phyloP scores from a whole-genome alignment of 768 basidiomycete species.

The Russula sp. region DNA sequence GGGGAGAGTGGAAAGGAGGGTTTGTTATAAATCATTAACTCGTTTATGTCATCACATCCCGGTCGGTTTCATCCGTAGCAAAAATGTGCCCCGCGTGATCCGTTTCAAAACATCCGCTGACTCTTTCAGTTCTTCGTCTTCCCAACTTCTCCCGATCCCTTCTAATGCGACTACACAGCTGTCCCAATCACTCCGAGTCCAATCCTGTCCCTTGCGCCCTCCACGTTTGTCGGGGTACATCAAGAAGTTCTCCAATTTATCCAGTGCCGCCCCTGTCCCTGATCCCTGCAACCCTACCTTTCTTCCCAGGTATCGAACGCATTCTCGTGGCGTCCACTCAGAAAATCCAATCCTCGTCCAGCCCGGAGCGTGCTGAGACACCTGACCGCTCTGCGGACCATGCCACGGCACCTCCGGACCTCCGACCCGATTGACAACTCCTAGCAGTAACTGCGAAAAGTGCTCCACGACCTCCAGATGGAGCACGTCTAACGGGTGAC shows the following conservation, averaged over 20 bases:
- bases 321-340: constrained; percentile 50
- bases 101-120: constrained; percentile 44
- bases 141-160: constrained; percentile 46
- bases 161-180: constrained; percentile 43
- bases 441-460: constrained; percentile 55
- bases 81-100: constrained; percentile 47
- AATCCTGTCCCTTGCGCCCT: constrained; percentile 66
- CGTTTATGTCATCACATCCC: constrained; percentile 26
- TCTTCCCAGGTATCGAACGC: constrained; percentile 52
- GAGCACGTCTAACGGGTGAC: constrained; percentile 57
- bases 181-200: constrained; percentile 65
- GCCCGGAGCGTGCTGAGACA: constrained; percentile 54
- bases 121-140: constrained; percentile 45
- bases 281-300: constrained; percentile 26
- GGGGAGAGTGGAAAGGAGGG: constrained; percentile 21
- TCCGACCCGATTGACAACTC: constrained; percentile 51
- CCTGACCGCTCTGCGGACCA: constrained; percentile 29
- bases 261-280: not conserved
- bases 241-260: constrained; percentile 22
- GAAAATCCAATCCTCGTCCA: constrained; percentile 39
- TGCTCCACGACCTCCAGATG: constrained; percentile 66
- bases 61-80: constrained; percentile 39
- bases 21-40: not conserved
- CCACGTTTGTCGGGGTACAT: constrained; percentile 47
- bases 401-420: constrained; percentile 38